These are phyloP conservation scores for Cercospora brassicicola DNA, from an alignment of 2,329 filamentous ascomycete genomes.

Conservation along the genomic window DNA sequence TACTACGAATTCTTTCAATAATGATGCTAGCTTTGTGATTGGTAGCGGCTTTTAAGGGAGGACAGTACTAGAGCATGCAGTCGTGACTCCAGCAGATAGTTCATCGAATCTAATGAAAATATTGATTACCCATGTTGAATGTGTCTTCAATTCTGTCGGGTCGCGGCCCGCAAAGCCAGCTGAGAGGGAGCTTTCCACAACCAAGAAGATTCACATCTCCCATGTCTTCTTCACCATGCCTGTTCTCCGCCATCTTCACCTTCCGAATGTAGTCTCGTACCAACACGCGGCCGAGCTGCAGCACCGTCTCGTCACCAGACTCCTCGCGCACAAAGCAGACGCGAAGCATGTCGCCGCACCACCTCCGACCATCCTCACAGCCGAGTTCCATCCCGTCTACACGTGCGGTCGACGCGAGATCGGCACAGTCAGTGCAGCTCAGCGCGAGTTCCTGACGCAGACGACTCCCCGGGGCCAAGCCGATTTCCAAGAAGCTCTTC, in stretches of 20 bases:
- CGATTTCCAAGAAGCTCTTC: constrained; percentile 68
- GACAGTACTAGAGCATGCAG: not conserved
- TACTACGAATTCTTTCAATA: constrained; percentile 49
- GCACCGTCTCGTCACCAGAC: constrained; percentile 55
- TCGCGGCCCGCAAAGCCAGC: not conserved
- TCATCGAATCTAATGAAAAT: not conserved
- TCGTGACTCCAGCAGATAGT: not conserved
- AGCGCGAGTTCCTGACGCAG: constrained; percentile 46
- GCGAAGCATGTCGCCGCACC: constrained; percentile 29
- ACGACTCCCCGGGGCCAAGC: constrained; percentile 47
- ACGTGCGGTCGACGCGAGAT: constrained; percentile 83
- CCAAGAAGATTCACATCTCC: not conserved
- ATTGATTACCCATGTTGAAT: not conserved
- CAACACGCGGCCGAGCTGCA: constrained; percentile 57
- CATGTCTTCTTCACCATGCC: constrained; percentile 37
- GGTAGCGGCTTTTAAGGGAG: constrained; percentile 43
- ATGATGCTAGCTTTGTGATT: constrained; percentile 57
- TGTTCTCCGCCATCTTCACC: constrained; percentile 62
- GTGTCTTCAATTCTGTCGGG: not conserved
- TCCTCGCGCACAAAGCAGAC: constrained; percentile 62
- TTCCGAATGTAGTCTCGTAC: constrained; percentile 58
- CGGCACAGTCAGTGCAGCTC: constrained; percentile 49
- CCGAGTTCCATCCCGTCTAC: constrained; percentile 79
- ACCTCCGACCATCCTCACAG: constrained; percentile 71
- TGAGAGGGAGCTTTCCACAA: not conserved